A percentile compares a stretch with the other conserved stretches of the same genome.
Evolutionary conservation across 306 rosid genomes (phyloP).

Genomic region (Medicago lupulina): DNA sequence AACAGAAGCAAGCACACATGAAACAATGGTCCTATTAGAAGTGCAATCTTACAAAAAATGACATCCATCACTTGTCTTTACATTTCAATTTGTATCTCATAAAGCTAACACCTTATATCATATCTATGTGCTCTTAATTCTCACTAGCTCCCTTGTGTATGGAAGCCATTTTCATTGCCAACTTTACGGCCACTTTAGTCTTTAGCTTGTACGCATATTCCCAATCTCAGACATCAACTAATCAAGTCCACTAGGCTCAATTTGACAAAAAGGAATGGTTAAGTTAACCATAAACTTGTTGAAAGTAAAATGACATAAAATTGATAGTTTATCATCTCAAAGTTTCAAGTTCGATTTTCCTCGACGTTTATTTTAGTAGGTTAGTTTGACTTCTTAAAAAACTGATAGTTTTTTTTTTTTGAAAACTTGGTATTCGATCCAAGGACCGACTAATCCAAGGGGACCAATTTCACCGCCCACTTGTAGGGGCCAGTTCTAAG

Average conservation of each 20-base stretch:
- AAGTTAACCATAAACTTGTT: too few relatives aligned
- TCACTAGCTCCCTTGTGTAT: neutral
- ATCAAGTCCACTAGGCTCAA: neutral
- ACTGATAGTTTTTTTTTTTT: too few relatives aligned
- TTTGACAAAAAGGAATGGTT: neutral
- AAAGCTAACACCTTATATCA: slow-evolving; percentile 8
- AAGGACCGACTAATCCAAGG: too few relatives aligned
- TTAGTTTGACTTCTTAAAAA: too few relatives aligned
- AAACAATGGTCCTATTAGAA: slow-evolving; percentile 4
- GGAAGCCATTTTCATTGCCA: slow-evolving; percentile 11
- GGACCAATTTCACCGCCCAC: too few relatives aligned
- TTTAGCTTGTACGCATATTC: neutral
- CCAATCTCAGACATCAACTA: neutral
- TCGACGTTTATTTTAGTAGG: too few relatives aligned
- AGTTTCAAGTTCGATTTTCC: too few relatives aligned
- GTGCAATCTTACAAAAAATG: slow-evolving; percentile 2
- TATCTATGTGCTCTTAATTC: neutral
- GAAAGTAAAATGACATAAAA: too few relatives aligned
- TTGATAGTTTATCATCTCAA: too few relatives aligned
- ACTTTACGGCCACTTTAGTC: neutral
- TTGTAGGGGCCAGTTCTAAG: too few relatives aligned
- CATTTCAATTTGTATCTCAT: neutral
- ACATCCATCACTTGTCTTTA: slow-evolving; percentile 18
- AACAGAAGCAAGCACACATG: neutral
- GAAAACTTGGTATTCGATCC: too few relatives aligned